These are phyloP conservation scores for Solanum tacnaense DNA, from an alignment of 257 asterid genomes.

Conservation along the genomic window DNA sequence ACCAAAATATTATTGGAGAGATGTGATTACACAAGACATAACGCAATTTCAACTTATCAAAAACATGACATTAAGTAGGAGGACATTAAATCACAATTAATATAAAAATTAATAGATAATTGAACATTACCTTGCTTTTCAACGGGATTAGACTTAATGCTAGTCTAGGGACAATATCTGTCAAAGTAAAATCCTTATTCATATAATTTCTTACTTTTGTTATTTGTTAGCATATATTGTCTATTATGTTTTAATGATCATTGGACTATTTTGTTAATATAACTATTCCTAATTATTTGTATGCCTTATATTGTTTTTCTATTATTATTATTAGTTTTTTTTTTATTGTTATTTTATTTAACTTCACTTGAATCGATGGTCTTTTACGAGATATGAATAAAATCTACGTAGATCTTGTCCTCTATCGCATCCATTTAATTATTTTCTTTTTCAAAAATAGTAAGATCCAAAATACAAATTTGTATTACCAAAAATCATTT, in stretches of 20 bases:
- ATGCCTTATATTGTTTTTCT: not conserved
- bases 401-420: not conserved
- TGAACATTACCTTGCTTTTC: not conserved
- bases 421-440: not conserved
- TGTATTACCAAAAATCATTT: not conserved
- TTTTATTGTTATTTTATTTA: not conserved
- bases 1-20: fast-evolving
- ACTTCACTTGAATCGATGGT: fast-evolving
- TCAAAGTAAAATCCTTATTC: not conserved
- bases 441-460: not conserved
- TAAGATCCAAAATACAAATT: not conserved
- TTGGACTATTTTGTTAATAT: not conserved
- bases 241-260: not conserved
- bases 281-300: not conserved
- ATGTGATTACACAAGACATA: too few relatives aligned
- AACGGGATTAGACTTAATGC: not conserved
- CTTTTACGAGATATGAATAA: fast-evolving
- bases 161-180: not conserved
- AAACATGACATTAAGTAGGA: not conserved
- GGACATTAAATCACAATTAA: too few relatives aligned
- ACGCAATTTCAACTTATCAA: too few relatives aligned
- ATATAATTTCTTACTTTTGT: not conserved
- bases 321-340: too few relatives aligned
- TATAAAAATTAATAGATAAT: too few relatives aligned
- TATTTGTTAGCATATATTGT: not conserved